phyloP scores from a whole-genome alignment of 2,329 filamentous ascomycete genomes.

The Chaetoscypha palmicola region DNA sequence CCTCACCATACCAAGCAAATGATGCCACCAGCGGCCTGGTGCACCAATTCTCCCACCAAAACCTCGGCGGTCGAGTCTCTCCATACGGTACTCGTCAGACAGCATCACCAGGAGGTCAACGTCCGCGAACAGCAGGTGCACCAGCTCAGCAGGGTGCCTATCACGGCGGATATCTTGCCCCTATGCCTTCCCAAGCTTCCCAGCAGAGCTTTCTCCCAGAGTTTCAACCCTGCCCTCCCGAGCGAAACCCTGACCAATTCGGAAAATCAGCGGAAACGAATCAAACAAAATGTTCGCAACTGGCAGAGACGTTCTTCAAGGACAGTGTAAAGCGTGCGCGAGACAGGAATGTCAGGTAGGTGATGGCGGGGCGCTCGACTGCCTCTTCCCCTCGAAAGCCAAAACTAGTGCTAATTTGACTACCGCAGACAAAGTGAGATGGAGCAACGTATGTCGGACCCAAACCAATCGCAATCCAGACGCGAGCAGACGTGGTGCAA shows the following conservation, averaged over 20 bases:
- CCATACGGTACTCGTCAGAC: slow-evolving; percentile 62
- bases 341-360: slow-evolving; percentile 88
- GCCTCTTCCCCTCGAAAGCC: no score
- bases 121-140: slow-evolving; percentile 78
- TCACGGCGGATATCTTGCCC: slow-evolving; percentile 58
- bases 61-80: slow-evolving; percentile 67
- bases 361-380: no score
- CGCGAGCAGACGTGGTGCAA: slow-evolving; percentile 81
- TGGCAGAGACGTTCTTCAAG: slow-evolving; percentile 91
- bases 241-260: slow-evolving; percentile 79
- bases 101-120: slow-evolving; percentile 54
- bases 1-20: slow-evolving; percentile 55
- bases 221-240: slow-evolving; percentile 65
- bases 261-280: slow-evolving; percentile 59
- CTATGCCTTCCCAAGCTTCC: slow-evolving; percentile 53
- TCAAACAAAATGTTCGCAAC: slow-evolving; percentile 61
- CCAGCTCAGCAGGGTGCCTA: slow-evolving; percentile 53
- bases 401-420: no score
- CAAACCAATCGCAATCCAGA: slow-evolving; percentile 64
- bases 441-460: slow-evolving; percentile 75
- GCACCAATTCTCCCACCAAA: slow-evolving; percentile 96
- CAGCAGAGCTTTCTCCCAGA: slow-evolving; percentile 55
- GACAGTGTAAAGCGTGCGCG: slow-evolving; percentile 95
- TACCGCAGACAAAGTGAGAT: slow-evolving; percentile 83
- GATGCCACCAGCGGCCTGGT: slow-evolving; percentile 87